Conservation (phyloP, 257 asterid species). For the Plantago ovata region DNA sequence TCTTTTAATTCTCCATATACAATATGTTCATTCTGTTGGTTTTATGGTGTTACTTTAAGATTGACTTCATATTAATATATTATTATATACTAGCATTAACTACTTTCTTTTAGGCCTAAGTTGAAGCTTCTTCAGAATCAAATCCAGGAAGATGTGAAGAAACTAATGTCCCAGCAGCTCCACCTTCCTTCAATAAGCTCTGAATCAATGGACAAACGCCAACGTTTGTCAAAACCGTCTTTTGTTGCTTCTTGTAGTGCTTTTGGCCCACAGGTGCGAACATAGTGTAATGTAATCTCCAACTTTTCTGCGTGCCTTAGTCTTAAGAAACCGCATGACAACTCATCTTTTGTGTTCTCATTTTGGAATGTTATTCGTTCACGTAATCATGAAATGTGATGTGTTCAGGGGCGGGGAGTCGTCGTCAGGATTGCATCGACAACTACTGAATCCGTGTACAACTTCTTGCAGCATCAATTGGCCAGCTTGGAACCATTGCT, state of each 20-base stretch:
- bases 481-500: conserved; percentile 58
- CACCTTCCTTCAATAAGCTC: conserved; percentile 42
- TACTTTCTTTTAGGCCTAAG: conserved; percentile 60
- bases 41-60: background rate
- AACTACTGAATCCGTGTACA: conserved; percentile 82
- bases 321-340: background rate
- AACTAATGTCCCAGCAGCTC: conserved; percentile 71
- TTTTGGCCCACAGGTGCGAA: conserved; percentile 77
- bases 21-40: background rate
- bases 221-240: conserved; percentile 38
- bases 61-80: conserved; percentile 6
- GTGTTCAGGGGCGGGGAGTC: conserved; percentile 54
- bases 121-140: conserved; percentile 57
- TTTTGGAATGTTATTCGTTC: background rate
- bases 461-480: conserved; percentile 62
- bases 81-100: background rate
- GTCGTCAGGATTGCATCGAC: conserved; percentile 71
- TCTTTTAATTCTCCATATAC: background rate
- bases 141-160: conserved; percentile 83
- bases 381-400: background rate
- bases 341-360: background rate
- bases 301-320: background rate
- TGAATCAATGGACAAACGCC: conserved; percentile 14
- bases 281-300: conserved; percentile 15
- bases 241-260: conserved; percentile 79